phyloP scores from a whole-genome alignment of 176 grass and related monocot species.

The Musa schizocarpa region DNA sequence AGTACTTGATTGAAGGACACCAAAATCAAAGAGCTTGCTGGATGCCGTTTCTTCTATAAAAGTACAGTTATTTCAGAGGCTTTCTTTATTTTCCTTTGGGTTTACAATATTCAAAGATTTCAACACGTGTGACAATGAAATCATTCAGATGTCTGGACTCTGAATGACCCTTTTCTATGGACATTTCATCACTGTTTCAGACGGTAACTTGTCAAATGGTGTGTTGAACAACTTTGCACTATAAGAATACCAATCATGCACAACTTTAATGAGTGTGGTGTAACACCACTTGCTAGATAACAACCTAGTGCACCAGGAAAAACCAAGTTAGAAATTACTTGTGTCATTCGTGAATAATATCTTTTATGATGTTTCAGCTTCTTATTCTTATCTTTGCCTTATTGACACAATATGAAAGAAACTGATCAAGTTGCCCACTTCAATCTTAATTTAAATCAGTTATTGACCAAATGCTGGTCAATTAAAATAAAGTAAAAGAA shows the following conservation, averaged over 20 bases:
- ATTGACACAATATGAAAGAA: not conserved
- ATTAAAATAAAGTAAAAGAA: slow-evolving; percentile 1
- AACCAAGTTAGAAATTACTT: too few species aligned
- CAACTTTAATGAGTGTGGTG: too few species aligned
- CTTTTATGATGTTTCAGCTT: not conserved
- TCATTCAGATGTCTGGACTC: too few species aligned
- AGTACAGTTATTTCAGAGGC: not conserved
- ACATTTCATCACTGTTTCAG: too few species aligned
- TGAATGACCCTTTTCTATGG: too few species aligned
- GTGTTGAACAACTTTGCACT: too few species aligned
- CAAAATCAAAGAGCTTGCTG: not conserved
- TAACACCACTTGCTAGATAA: too few species aligned
- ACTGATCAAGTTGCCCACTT: not conserved
- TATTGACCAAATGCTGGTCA: not conserved
- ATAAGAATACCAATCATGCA: too few species aligned
- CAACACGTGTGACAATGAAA: not conserved
- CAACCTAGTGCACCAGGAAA: too few species aligned
- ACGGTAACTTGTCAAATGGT: too few species aligned
- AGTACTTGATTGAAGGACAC: too few species aligned
- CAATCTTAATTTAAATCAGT: not conserved
- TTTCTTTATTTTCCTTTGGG: not conserved
- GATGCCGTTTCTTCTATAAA: not conserved
- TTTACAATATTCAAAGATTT: not conserved
- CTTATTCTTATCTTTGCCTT: not conserved
- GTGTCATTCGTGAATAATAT: too few species aligned